These are phyloP conservation scores for Apiospora marii DNA, from an alignment of 2,329 filamentous ascomycete species.

Conservation along the genomic window DNA sequence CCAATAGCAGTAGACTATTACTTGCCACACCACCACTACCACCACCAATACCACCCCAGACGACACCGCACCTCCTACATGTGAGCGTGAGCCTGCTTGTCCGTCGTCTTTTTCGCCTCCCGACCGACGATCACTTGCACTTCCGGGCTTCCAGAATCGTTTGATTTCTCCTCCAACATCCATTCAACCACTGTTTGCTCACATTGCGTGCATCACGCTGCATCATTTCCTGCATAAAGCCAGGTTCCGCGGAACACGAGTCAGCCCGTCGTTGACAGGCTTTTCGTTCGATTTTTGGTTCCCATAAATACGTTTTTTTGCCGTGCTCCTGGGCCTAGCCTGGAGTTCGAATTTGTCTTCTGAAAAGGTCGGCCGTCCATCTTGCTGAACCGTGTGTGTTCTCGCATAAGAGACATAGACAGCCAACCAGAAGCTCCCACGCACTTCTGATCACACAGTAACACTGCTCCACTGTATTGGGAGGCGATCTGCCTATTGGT, in stretches of 20 bases:
- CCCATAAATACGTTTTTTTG: background rate
- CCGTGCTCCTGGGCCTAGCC: background rate
- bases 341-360: constrained; percentile 1
- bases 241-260: background rate
- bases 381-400: constrained; percentile 3
- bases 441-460: constrained; percentile 38
- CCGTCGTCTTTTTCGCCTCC: constrained; percentile 24
- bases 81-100: background rate
- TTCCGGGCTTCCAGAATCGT: constrained; percentile 12
- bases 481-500: constrained; percentile 37
- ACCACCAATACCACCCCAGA: background rate
- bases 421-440: constrained; percentile 43
- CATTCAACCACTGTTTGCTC: constrained; percentile 10
- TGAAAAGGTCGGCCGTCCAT: constrained; percentile 5
- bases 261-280: constrained; percentile 10
- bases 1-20: background rate
- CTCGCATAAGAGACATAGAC: constrained; percentile 22
- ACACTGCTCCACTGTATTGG: constrained; percentile 41
- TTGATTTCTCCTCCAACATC: constrained; percentile 22
- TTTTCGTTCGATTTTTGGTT: constrained; percentile 7
- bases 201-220: constrained; percentile 6
- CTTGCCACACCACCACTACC: constrained; percentile 3
- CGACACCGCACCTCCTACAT: constrained; percentile 17
- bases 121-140: constrained; percentile 26
- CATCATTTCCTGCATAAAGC: constrained; percentile 1